These are phyloP conservation scores for Mortierella sp. DNA, from an alignment of 371 early-diverging fungal genomes.

Conservation along the genomic window DNA sequence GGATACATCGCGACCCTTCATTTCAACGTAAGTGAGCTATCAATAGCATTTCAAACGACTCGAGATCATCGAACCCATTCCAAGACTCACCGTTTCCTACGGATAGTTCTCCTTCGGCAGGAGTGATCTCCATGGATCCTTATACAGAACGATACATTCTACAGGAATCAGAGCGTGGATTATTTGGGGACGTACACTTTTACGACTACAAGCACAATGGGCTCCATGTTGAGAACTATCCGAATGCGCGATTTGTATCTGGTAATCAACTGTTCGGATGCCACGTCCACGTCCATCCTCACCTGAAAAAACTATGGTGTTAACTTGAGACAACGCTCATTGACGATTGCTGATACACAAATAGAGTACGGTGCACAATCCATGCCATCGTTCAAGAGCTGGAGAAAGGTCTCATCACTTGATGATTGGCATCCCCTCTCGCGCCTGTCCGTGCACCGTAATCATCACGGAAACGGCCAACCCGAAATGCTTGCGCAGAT, in stretches of 20 bases:
- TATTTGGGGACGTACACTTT: conserved; percentile 46
- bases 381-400: conserved; percentile 29
- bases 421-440: conserved; percentile 49
- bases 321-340: too few relatives aligned
- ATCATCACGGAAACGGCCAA: conserved; percentile 50
- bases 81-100: too few relatives aligned
- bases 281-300: background rate
- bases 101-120: conserved; percentile 43
- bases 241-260: conserved; percentile 44
- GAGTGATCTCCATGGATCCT: conserved; percentile 24
- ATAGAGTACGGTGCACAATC: conserved; percentile 51
- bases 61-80: background rate
- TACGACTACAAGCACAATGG: conserved; percentile 54
- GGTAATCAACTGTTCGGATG: conserved; percentile 13
- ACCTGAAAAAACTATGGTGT: too few relatives aligned
- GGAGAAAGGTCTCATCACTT: conserved; percentile 17
- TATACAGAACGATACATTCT: conserved; percentile 46
- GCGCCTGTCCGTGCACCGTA: conserved; percentile 30
- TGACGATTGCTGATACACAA: too few relatives aligned
- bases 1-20: conserved; percentile 31
- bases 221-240: conserved; percentile 35
- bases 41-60: background rate
- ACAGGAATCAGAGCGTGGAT: conserved; percentile 25
- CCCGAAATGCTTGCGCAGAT: conserved; percentile 45
- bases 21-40: conserved; percentile 26